A percentile compares a stretch with the other conserved stretches of the same genome.
Conservation (phyloP, 208 protist genomes). For the Trypanosoma lewisi region DNA sequence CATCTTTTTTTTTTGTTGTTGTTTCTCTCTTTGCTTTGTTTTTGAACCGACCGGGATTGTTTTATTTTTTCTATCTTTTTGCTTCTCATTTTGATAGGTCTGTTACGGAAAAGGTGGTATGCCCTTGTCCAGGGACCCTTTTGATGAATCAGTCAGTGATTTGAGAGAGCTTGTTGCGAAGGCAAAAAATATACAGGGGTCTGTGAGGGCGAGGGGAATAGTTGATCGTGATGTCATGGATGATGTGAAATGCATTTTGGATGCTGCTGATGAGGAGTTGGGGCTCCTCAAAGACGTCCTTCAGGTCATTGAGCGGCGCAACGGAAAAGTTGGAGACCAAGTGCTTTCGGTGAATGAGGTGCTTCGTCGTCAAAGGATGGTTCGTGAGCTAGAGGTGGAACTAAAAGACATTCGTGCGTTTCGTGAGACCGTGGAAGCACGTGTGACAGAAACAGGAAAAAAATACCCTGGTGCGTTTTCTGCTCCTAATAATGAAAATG, state of each 20-base stretch:
- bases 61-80: conserved; percentile 14
- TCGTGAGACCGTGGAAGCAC: conserved; percentile 24
- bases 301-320: conserved; percentile 56
- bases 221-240: conserved; percentile 34
- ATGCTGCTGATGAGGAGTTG: conserved; percentile 53
- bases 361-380: conserved; percentile 66
- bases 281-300: conserved; percentile 54
- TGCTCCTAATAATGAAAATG: conserved; percentile 4
- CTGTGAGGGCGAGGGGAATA: conserved; percentile 51
- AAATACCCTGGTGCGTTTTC: neutral
- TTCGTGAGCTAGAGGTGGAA: conserved; percentile 57
- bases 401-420: conserved; percentile 38
- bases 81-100: neutral
- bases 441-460: conserved; percentile 9
- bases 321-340: conserved; percentile 64
- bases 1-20: conserved; percentile 8
- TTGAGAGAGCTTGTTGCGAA: conserved; percentile 46
- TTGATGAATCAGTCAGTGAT: conserved; percentile 72
- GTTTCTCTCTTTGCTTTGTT: conserved; percentile 11
- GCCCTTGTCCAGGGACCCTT: conserved; percentile 46
- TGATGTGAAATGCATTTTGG: conserved; percentile 40
- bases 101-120: conserved; percentile 3
- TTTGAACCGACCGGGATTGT: neutral
- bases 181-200: conserved; percentile 51
- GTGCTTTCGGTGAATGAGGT: conserved; percentile 84